Percentiles rank a stretch among this genome's conserved stretches.
phyloP scores from a whole-genome alignment of 306 rosid species.

The Astragalus glycyphyllos region DNA sequence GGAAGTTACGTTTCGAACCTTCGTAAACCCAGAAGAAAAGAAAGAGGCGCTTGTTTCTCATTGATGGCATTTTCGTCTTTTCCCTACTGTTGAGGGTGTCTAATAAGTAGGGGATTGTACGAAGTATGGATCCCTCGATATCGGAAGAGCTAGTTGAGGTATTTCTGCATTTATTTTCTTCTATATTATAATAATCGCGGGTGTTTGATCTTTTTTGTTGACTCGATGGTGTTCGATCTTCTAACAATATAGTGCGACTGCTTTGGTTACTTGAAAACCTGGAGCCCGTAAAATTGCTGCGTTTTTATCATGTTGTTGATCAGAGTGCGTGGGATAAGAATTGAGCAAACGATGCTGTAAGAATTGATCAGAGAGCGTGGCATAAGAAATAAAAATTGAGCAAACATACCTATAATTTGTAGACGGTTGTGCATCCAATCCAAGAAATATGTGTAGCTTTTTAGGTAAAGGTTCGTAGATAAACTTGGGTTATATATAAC shows the following conservation, averaged over 20 bases:
- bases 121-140: too few relatives aligned
- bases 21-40: too few relatives aligned
- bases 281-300: slow-evolving; percentile 74
- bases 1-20: too few relatives aligned
- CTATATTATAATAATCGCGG: not conserved
- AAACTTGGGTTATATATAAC: slow-evolving; percentile 34
- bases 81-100: too few relatives aligned
- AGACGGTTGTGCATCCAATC: slow-evolving; percentile 31
- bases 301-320: slow-evolving; percentile 66
- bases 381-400: too few relatives aligned
- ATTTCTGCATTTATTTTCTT: slow-evolving; percentile 23
- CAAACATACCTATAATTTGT: not conserved
- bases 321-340: slow-evolving; percentile 33
- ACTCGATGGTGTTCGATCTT: too few relatives aligned
- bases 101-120: too few relatives aligned
- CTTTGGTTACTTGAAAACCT: slow-evolving; percentile 66
- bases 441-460: slow-evolving; percentile 36
- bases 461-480: slow-evolving; percentile 30
- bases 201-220: slow-evolving; percentile 8
- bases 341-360: slow-evolving; percentile 8
- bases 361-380: too few relatives aligned
- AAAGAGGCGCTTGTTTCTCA: too few relatives aligned
- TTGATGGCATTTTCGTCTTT: too few relatives aligned
- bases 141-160: slow-evolving; percentile 66
- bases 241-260: slow-evolving; percentile 23